Conservation (phyloP, 2,329 filamentous ascomycete genomes). For the Hirsutella minnesotensis region DNA sequence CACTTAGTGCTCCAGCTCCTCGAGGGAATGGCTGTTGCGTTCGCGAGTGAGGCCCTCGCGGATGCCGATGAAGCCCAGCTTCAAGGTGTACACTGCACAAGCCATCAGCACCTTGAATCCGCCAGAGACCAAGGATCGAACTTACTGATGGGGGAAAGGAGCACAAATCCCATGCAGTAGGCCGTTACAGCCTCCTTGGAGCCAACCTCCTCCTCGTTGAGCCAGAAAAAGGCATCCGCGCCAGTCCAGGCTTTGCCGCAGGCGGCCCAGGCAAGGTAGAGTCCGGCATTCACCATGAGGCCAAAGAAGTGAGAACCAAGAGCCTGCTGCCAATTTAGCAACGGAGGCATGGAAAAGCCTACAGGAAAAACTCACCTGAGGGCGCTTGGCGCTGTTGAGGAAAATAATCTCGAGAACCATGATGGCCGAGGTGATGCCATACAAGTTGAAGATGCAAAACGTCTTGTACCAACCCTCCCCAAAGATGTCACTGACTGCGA, state of each 20-base stretch:
- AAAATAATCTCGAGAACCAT: slow-evolving; percentile 32
- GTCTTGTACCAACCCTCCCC: slow-evolving; percentile 34
- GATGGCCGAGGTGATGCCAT: slow-evolving; percentile 28
- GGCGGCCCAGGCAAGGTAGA: slow-evolving; percentile 38
- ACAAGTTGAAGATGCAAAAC: slow-evolving; percentile 35
- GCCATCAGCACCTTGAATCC: background rate
- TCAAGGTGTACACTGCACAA: slow-evolving; percentile 30
- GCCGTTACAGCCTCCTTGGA: slow-evolving; percentile 30
- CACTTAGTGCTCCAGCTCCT: slow-evolving; percentile 3
- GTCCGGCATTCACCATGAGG: slow-evolving; percentile 24
- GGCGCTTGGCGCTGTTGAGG: slow-evolving; percentile 42
- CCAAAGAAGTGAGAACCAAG: slow-evolving; percentile 30
- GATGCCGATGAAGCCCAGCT: slow-evolving; percentile 36
- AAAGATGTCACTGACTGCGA: slow-evolving; percentile 35
- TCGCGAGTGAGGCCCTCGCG: slow-evolving; percentile 29
- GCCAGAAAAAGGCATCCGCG: slow-evolving; percentile 37
- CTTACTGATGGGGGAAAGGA: slow-evolving; percentile 33
- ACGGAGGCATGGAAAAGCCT: background rate
- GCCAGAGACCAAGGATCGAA: slow-evolving; percentile 1
- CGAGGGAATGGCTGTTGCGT: slow-evolving; percentile 7
- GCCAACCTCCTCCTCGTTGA: slow-evolving; percentile 31
- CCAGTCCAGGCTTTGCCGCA: slow-evolving; percentile 34
- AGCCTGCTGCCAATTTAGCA: slow-evolving; percentile 21
- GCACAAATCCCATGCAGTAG: slow-evolving; percentile 32
- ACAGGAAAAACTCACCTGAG: slow-evolving; percentile 24